Evolutionary conservation across 163 green algal species (phyloP), one percentile per base, ranked within the genome.

Genomic region (Prototheca cutis): DNA sequence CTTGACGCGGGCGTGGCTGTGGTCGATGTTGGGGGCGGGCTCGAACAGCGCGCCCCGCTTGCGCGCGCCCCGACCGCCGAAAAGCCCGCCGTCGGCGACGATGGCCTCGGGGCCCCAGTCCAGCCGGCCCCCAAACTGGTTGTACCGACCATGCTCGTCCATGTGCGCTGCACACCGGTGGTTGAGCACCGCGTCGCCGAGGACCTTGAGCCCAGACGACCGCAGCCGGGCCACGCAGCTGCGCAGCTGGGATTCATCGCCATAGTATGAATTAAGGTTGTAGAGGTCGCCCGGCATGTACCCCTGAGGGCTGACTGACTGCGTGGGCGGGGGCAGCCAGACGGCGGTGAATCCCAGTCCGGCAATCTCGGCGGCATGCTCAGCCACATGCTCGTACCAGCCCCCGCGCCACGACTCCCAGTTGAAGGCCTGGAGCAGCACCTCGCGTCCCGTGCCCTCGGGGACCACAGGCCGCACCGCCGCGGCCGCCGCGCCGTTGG

Each of bases 1-100:
- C 66, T 78, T 78, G 25, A 89, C 80, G 47, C 52, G 49, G 17
- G 63, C 52, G 47, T 81, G 79, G 18, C 71, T 77, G 71, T 95
- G 87, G 60, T 95, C 87, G 19, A 95, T 80, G 78, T 95, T 94
- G 48, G 87, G 87, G 25, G 87, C 87, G 8, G 85, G 87, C 17
- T 68, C 39, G 62, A 91, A 95, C 58, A 62, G 33, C 60, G 90
- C 83, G 23, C 86, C 83, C 5, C 58, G 74, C 49, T 54, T 66
- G 28, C 27, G 51, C 48, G 78, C 71, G 51, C 83, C 77, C 19
- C 49, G 55, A 31, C 82, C 70, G 8, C 61, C 66, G 52, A 77
- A 83, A 21, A 72, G 61, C 24, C 39, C 54, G 62, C 86, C 78
- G 58, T 87, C 73, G 23, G 66, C 68, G 10, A 78, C 71, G 53